Conservation (phyloP, 2,329 filamentous ascomycete genomes). For the Cadophora sp. region DNA sequence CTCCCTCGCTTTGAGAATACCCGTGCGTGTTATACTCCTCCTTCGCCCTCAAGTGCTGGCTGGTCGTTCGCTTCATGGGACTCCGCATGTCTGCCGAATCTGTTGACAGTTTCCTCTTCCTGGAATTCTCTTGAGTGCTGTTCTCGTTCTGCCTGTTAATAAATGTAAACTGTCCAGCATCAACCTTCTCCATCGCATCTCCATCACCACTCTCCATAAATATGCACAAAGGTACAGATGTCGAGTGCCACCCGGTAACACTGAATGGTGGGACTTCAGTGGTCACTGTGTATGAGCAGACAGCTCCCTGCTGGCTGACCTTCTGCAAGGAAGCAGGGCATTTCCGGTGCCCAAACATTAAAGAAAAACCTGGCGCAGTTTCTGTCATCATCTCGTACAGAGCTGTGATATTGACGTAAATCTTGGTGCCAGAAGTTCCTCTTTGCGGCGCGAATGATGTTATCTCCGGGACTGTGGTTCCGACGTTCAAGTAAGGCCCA, state of each 20-base stretch:
- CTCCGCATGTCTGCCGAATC: slow-evolving; percentile 55
- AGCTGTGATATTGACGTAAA: slow-evolving; percentile 77
- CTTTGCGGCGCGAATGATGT: slow-evolving; percentile 73
- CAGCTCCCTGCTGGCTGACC: slow-evolving; percentile 62
- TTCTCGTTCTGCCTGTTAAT: slow-evolving; percentile 51
- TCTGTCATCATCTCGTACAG: slow-evolving; percentile 75
- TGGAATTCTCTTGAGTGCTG: slow-evolving; percentile 49
- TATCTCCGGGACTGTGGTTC: slow-evolving; percentile 67
- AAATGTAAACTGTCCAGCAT: slow-evolving; percentile 69
- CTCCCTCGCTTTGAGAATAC: slow-evolving; percentile 56
- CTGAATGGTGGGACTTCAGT: slow-evolving; percentile 73
- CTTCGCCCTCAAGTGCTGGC: slow-evolving; percentile 54
- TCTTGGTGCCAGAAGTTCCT: slow-evolving; percentile 72
- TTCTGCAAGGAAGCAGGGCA: slow-evolving; percentile 72
- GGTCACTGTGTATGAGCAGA: slow-evolving; percentile 74
- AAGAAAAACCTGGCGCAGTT: slow-evolving; percentile 62
- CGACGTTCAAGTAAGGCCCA: slow-evolving; percentile 69
- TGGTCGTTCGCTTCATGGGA: slow-evolving; percentile 55
- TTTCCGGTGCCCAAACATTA: slow-evolving; percentile 82
- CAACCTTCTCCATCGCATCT: slow-evolving; percentile 55
- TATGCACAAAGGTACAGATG: slow-evolving; percentile 64
- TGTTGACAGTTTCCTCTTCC: slow-evolving; percentile 63
- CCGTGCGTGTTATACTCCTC: slow-evolving; percentile 61
- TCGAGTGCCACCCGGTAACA: slow-evolving; percentile 60
- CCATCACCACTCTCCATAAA: slow-evolving; percentile 64